Conservation (phyloP, 2,329 filamentous ascomycete genomes). For the Pyricularia grisea region DNA sequence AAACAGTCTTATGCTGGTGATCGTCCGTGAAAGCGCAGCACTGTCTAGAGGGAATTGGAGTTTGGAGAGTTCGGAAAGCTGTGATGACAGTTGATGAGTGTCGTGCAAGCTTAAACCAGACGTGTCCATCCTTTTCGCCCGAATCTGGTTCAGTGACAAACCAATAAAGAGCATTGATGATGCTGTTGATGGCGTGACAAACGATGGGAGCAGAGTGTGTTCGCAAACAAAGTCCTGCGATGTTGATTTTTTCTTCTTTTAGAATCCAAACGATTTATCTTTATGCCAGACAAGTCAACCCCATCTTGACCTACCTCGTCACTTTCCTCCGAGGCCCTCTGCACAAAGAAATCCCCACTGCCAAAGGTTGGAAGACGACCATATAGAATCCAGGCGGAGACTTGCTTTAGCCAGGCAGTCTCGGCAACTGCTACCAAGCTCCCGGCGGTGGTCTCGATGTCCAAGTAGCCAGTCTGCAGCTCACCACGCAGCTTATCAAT, state of each 20-base stretch:
- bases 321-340: conserved; percentile 29
- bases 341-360: conserved; percentile 79
- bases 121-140: conserved; percentile 25
- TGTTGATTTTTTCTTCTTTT: conserved; percentile 2
- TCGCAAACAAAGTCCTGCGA: conserved; percentile 50
- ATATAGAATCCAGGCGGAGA: conserved; percentile 85
- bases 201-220: conserved; percentile 60
- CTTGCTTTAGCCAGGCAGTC: conserved; percentile 82
- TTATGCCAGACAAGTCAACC: neutral
- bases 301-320: conserved; percentile 25
- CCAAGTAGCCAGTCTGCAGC: conserved; percentile 78
- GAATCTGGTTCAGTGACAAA: conserved; percentile 77
- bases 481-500: conserved; percentile 70
- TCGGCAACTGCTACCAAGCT: conserved; percentile 72
- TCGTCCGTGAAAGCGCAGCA: conserved; percentile 58
- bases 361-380: conserved; percentile 73
- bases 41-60: conserved; percentile 67
- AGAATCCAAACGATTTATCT: neutral
- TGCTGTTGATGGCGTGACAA: conserved; percentile 66
- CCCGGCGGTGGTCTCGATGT: conserved; percentile 69
- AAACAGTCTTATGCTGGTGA: conserved; percentile 69
- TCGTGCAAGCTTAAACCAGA: conserved; percentile 37
- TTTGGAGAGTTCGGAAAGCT: conserved; percentile 59
- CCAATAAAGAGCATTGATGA: conserved; percentile 86
- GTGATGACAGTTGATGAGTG: conserved; percentile 50